Conservation (phyloP, 1,284 basidiomycete species). For the Tremellales sp. region DNA sequence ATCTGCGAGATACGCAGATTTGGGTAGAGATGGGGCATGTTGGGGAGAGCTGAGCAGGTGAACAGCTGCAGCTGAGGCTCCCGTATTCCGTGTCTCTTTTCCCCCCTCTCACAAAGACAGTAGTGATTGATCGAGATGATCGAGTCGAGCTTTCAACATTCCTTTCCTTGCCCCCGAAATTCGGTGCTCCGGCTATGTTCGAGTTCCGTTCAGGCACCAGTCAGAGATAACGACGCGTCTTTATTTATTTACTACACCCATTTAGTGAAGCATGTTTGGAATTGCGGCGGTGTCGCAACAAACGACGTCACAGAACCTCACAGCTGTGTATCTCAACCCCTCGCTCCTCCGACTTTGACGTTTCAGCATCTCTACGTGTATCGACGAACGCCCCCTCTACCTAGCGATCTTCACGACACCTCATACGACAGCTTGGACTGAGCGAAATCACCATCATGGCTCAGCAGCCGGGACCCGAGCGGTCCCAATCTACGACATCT, state of each 20-base stretch:
- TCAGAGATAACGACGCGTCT: too few species aligned
- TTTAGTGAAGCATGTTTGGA: background rate
- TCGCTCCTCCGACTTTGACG: too few species aligned
- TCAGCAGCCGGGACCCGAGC: constrained; percentile 21
- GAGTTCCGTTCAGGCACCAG: background rate
- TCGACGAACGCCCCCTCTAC: background rate
- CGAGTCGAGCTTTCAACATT: too few species aligned
- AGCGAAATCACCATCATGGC: background rate
- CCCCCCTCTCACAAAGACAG: too few species aligned
- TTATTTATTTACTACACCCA: background rate
- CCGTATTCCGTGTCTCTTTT: too few species aligned
- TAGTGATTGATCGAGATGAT: too few species aligned
- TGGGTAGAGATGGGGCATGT: constrained; percentile 61
- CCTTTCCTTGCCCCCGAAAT: background rate
- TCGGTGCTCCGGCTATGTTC: background rate
- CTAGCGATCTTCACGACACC: background rate
- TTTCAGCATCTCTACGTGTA: background rate
- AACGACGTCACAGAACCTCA: background rate
- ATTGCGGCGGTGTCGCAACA: background rate
- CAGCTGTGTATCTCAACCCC: too few species aligned
- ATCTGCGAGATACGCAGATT: constrained; percentile 80
- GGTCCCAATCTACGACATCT: constrained; percentile 46
- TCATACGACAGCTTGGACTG: background rate
- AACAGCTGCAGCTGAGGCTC: too few species aligned
- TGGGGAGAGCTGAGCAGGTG: too few species aligned